Conservation (phyloP, 2,329 filamentous ascomycete species). For the Penicillium sp. region DNA sequence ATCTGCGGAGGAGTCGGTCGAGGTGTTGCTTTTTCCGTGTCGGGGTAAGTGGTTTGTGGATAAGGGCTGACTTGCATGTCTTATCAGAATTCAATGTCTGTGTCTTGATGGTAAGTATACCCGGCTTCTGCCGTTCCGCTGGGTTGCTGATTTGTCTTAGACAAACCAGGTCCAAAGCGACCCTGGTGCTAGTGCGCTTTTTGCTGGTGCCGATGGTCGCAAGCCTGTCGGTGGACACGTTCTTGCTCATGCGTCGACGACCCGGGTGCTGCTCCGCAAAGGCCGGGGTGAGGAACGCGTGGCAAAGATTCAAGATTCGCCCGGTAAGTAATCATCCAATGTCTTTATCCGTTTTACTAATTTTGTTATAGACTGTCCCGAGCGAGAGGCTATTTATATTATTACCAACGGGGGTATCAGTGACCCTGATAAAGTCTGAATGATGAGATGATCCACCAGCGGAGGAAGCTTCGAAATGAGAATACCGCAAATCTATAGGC, state of each 20-base stretch:
- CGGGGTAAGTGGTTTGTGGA: background rate
- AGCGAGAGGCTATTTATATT: conserved; percentile 67
- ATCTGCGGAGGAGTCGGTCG: background rate
- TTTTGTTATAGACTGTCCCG: conserved; percentile 58
- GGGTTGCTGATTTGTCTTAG: conserved; percentile 31
- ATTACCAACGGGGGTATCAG: conserved; percentile 69
- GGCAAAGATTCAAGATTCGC: conserved; percentile 67
- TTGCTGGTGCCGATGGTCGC: conserved; percentile 65
- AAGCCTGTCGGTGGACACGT: conserved; percentile 68
- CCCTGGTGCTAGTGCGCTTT: conserved; percentile 65
- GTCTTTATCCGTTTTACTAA: conserved; percentile 1
- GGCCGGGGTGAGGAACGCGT: conserved; percentile 68
- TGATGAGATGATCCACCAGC: background rate
- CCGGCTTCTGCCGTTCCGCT: background rate
- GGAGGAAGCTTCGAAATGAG: background rate
- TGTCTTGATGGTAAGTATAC: conserved; percentile 55
- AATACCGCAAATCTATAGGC: background rate
- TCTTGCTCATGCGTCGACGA: conserved; percentile 67
- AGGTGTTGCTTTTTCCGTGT: background rate
- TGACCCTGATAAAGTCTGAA: conserved; percentile 61
- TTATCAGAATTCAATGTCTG: conserved; percentile 63
- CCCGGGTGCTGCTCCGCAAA: conserved; percentile 64
- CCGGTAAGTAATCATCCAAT: conserved; percentile 45
- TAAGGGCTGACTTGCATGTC: conserved; percentile 9
- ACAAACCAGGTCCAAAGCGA: conserved; percentile 72